Evolutionary conservation across 305 asterid species (phyloP).

Genomic region (Caryopteris hybrid): DNA sequence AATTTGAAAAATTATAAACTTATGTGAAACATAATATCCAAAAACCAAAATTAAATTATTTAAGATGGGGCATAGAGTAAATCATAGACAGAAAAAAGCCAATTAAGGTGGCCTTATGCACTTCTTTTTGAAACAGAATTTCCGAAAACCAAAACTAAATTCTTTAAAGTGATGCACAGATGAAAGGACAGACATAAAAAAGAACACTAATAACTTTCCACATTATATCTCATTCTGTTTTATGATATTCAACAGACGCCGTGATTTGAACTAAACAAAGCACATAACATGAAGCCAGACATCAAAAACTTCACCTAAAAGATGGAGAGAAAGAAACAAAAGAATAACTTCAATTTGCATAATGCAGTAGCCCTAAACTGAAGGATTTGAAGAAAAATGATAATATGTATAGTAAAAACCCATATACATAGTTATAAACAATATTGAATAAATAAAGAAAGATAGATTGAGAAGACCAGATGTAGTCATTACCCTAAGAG

Average conservation of each 20-base stretch:
- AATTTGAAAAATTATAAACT: background rate
- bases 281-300: background rate
- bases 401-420: background rate
- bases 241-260: background rate
- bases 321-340: no score
- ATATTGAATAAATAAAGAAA: background rate
- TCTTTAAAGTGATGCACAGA: background rate
- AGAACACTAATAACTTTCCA: background rate
- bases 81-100: background rate
- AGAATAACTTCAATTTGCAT: no score
- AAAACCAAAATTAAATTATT: background rate
- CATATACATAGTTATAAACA: background rate
- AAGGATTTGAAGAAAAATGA: background rate
- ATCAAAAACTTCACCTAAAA: background rate
- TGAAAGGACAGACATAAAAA: background rate
- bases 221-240: background rate
- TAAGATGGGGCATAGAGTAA: background rate
- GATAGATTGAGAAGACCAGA: background rate
- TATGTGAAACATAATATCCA: background rate
- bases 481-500: slow-evolving; percentile 50
- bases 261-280: background rate
- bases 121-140: background rate
- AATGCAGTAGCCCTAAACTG: background rate
- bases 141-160: background rate
- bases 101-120: background rate